These are phyloP conservation scores for Pleurostoma richardsiae DNA, from an alignment of 2,329 filamentous ascomycete species.

Conservation along the genomic window DNA sequence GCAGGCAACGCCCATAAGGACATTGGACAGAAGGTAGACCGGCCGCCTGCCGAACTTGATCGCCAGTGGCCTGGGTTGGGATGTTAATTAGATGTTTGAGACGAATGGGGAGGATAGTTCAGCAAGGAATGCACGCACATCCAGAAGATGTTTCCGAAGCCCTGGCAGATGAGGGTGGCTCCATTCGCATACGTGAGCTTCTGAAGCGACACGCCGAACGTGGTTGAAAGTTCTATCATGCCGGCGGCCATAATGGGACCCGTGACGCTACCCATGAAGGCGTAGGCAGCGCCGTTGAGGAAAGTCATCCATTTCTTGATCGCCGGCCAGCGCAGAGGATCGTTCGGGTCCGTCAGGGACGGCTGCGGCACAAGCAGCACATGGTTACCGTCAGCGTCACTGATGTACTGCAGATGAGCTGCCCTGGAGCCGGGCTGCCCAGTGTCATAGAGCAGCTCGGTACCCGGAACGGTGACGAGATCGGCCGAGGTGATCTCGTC, in stretches of 20 bases:
- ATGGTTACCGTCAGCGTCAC: neutral
- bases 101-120: neutral
- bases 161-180: constrained; percentile 29
- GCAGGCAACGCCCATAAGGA: constrained; percentile 29
- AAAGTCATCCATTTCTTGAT: constrained; percentile 40
- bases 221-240: neutral
- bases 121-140: constrained; percentile 15
- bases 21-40: constrained; percentile 35
- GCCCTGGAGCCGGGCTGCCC: neutral
- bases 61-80: constrained; percentile 27
- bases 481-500: neutral
- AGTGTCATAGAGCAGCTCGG: neutral
- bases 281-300: constrained; percentile 34
- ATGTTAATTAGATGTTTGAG: neutral
- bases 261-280: constrained; percentile 33
- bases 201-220: neutral
- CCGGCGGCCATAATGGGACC: neutral
- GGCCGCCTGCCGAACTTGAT: constrained; percentile 40
- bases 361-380: constrained; percentile 36
- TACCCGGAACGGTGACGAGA: neutral
- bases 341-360: constrained; percentile 36
- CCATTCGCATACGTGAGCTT: neutral
- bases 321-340: constrained; percentile 39
- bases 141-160: constrained; percentile 44
- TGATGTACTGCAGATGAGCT: neutral